These are phyloP conservation scores for Digitaria exilis DNA, from an alignment of 202 grass and related monocot genomes.

Conservation along the genomic window DNA sequence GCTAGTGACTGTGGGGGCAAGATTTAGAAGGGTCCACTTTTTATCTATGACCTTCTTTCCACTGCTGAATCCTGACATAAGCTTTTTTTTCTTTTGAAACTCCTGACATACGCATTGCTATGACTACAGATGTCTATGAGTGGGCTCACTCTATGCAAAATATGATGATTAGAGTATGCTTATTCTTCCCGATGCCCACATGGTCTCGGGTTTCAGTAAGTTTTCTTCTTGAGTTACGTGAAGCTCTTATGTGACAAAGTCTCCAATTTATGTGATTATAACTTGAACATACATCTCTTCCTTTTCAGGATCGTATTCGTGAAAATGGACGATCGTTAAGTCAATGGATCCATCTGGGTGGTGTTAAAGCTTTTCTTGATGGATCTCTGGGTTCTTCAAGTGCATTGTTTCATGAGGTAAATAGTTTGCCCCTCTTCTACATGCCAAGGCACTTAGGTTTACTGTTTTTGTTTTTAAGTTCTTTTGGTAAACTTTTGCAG, in stretches of 20 bases:
- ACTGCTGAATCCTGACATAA: neutral
- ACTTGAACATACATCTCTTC: slow-evolving; percentile 10
- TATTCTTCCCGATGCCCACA: slow-evolving; percentile 88
- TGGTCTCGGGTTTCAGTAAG: slow-evolving; percentile 76
- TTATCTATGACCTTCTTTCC: slow-evolving; percentile 9
- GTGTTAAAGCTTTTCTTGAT: slow-evolving; percentile 97
- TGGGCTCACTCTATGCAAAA: slow-evolving; percentile 84
- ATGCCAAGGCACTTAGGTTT: neutral
- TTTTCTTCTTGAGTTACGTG: slow-evolving; percentile 23
- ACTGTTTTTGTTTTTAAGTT: neutral
- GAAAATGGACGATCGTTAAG: slow-evolving; percentile 67
- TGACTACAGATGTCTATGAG: slow-evolving; percentile 67
- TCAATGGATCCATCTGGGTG: slow-evolving; percentile 90
- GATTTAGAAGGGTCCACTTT: neutral
- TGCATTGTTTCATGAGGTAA: slow-evolving; percentile 87
- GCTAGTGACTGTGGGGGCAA: neutral
- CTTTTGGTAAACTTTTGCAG: slow-evolving; percentile 45
- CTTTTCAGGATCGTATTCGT: slow-evolving; percentile 66
- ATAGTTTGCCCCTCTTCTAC: neutral
- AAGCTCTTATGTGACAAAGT: slow-evolving; percentile 30
- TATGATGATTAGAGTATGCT: slow-evolving; percentile 85
- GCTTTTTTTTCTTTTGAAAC: neutral
- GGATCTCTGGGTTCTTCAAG: slow-evolving; percentile 89
- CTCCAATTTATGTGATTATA: slow-evolving; percentile 26
- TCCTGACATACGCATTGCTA: slow-evolving; percentile 1